These are phyloP conservation scores for Aphanomyces stellatus DNA, from an alignment of 352 stramenopile species.

Conservation along the genomic window DNA sequence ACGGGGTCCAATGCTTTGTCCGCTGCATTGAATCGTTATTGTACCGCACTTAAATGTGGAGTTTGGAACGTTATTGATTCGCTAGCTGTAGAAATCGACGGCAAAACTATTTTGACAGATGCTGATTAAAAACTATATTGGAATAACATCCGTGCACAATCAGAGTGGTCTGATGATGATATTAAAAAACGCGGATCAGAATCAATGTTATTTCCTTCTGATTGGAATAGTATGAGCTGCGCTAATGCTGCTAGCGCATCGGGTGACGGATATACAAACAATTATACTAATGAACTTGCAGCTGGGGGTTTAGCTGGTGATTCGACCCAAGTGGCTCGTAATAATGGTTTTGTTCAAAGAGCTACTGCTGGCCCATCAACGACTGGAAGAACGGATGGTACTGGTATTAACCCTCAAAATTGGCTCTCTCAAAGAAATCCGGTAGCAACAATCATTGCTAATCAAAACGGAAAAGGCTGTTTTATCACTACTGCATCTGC, in stretches of 20 bases:
- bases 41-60: slow-evolving; percentile 22
- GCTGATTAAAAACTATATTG: slow-evolving; percentile 23
- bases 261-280: slow-evolving; percentile 25
- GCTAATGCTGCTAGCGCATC: neutral
- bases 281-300: slow-evolving; percentile 2
- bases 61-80: slow-evolving; percentile 30
- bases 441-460: neutral
- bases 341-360: slow-evolving; percentile 17
- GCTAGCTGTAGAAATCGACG: slow-evolving; percentile 23
- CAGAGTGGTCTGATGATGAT: slow-evolving; percentile 20
- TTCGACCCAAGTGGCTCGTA: neutral
- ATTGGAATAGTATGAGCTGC: slow-evolving; percentile 13
- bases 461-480: neutral
- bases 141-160: slow-evolving; percentile 28
- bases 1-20: neutral
- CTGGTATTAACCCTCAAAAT: slow-evolving; percentile 19
- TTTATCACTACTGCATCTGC: slow-evolving; percentile 7
- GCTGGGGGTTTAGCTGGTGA: neutral
- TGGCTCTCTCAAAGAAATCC: neutral
- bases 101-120: slow-evolving; percentile 22
- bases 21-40: slow-evolving; percentile 23
- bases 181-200: slow-evolving; percentile 28
- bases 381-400: neutral
- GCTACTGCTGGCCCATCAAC: too few relatives aligned
- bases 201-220: slow-evolving; percentile 25